Evolutionary conservation across 2,329 filamentous ascomycete species (phyloP).

Genomic region (Verticillium isaacii): DNA sequence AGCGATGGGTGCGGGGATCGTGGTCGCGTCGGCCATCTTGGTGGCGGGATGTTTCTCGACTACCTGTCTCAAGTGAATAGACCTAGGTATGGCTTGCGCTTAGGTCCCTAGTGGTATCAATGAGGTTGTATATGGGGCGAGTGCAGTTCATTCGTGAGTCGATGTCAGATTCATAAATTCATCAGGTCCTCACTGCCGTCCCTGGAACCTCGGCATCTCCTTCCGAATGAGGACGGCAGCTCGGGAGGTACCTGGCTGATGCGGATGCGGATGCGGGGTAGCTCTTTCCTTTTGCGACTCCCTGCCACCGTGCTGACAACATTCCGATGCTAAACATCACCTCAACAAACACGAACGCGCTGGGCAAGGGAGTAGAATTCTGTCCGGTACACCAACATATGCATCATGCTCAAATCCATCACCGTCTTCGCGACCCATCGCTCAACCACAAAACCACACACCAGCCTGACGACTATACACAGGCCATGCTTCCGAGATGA

Average conservation of each 20-base stretch:
- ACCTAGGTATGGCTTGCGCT: no score
- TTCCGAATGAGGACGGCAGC: not conserved
- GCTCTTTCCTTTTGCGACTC: not conserved
- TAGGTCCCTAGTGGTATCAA: no score
- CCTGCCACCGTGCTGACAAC: not conserved
- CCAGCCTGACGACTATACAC: not conserved
- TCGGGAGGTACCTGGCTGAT: not conserved
- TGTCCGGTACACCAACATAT: not conserved
- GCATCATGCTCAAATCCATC: not conserved
- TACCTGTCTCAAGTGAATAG: no score
- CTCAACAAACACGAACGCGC: not conserved
- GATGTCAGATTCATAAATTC: not conserved
- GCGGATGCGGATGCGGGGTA: not conserved
- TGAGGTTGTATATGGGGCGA: not conserved
- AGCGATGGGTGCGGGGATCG: conserved; percentile 54
- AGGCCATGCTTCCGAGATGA: not conserved
- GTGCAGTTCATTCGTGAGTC: not conserved
- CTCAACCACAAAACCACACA: not conserved
- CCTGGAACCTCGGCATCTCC: not conserved
- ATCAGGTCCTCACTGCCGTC: not conserved
- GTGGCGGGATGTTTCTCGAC: not conserved
- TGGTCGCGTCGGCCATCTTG: not conserved
- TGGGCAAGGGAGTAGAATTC: not conserved
- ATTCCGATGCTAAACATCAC: not conserved
- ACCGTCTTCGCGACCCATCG: not conserved